A percentile compares a stretch with the other conserved stretches of the same genome.
phyloP scores from a whole-genome alignment of 192 early-diverging fungal genomes.

The Blastocladiella britannica region DNA sequence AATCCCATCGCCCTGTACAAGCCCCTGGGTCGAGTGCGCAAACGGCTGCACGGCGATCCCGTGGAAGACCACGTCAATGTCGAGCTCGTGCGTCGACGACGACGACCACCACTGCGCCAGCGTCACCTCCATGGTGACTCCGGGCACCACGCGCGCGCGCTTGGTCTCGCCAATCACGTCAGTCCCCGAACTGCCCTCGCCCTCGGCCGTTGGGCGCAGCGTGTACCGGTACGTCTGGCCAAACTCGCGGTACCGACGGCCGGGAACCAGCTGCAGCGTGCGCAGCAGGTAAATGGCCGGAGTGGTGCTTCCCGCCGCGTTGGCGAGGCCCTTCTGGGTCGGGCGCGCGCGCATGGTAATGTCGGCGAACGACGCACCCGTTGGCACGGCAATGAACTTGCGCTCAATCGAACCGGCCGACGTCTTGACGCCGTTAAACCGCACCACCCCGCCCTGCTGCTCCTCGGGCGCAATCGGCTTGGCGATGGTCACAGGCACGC shows the following conservation, averaged over 20 bases:
- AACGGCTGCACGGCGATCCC: constrained; percentile 36
- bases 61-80: constrained; percentile 55
- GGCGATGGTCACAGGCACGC: constrained; percentile 68
- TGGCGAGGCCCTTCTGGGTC: constrained; percentile 9
- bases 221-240: constrained; percentile 26
- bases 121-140: constrained; percentile 54
- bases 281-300: constrained; percentile 50
- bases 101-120: constrained; percentile 81
- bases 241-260: constrained; percentile 36
- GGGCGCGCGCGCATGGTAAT: constrained; percentile 6
- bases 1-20: constrained; percentile 24
- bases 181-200: constrained; percentile 36
- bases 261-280: constrained; percentile 49
- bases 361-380: constrained; percentile 57
- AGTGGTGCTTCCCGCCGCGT: no score
- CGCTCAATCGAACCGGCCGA: constrained; percentile 57
- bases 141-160: constrained; percentile 38
- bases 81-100: constrained; percentile 42
- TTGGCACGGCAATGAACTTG: constrained; percentile 60
- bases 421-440: constrained; percentile 38
- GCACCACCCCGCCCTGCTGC: constrained; percentile 19
- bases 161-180: constrained; percentile 29
- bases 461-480: constrained; percentile 38
- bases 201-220: constrained; percentile 23
- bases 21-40: constrained; percentile 15